Conservation (phyloP, 2,329 filamentous ascomycete genomes). For the Madurella fahalii region DNA sequence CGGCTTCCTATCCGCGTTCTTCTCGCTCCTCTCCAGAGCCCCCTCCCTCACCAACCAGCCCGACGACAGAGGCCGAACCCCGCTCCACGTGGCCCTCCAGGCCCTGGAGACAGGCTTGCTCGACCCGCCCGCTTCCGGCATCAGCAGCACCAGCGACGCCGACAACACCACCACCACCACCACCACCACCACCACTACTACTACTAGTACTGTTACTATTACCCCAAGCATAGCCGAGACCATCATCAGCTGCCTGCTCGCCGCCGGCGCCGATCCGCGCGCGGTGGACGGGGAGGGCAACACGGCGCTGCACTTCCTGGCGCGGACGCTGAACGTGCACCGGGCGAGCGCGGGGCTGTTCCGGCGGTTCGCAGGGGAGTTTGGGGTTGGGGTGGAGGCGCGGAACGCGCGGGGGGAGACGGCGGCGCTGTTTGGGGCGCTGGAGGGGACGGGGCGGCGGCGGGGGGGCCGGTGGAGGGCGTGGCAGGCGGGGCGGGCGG, state of each 20-base stretch:
- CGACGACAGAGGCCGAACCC: conserved; percentile 3
- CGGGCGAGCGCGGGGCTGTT: neutral
- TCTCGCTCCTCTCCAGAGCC: neutral
- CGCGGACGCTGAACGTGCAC: neutral
- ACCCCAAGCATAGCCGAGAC: too few relatives aligned
- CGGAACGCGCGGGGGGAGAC: conserved; percentile 13
- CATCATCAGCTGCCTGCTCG: conserved; percentile 22
- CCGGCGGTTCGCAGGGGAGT: neutral
- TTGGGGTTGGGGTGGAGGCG: conserved; percentile 12
- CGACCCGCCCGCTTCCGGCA: neutral
- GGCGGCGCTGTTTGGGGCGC: conserved; percentile 5
- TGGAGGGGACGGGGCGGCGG: neutral
- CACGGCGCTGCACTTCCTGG: conserved; percentile 9
- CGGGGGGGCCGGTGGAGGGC: too few relatives aligned
- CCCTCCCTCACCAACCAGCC: neutral
- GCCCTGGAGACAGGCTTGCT: neutral
- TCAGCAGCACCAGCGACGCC: neutral
- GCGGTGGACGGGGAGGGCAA: conserved; percentile 22
- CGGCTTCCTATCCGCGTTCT: neutral
- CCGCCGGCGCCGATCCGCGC: conserved; percentile 24
- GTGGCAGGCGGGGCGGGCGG: too few relatives aligned
- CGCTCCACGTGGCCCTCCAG: conserved; percentile 6
- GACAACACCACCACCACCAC: too few relatives aligned
- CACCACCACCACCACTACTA: too few relatives aligned
- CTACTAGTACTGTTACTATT: too few relatives aligned